A percentile compares a stretch with the other conserved stretches of the same genome.
Evolutionary conservation across 192 early-diverging fungal genomes (phyloP).

Genomic region (Entrophospora sp.): DNA sequence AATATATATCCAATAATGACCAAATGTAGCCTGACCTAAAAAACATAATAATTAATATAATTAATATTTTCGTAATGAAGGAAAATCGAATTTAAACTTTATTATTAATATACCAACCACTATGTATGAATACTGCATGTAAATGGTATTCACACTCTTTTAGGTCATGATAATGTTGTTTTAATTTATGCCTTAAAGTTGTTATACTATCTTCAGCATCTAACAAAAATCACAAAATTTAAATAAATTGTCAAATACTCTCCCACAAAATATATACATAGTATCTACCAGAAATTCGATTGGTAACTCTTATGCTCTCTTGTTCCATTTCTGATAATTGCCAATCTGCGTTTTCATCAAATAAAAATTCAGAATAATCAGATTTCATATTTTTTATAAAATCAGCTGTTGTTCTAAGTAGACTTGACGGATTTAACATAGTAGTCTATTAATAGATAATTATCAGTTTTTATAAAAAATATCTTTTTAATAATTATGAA

Average conservation of each 20-base stretch:
- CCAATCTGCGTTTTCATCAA: background rate
- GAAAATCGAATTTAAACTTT: background rate
- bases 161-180: constrained; percentile 30
- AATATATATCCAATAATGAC: constrained; percentile 77
- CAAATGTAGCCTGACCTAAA: constrained; percentile 49
- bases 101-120: constrained; percentile 36
- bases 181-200: constrained; percentile 16
- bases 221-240: background rate
- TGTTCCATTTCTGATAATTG: background rate
- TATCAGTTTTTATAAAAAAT: background rate
- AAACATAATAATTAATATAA: too few relatives aligned
- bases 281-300: background rate
- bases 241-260: too few relatives aligned
- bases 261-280: background rate
- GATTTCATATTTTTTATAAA: background rate
- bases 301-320: background rate
- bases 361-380: background rate
- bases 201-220: background rate
- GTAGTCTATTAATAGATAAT: background rate
- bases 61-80: background rate
- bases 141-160: constrained; percentile 42
- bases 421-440: background rate
- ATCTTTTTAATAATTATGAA: background rate
- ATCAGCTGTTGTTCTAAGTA: background rate
- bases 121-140: constrained; percentile 75